These are phyloP conservation scores for Malassezia japonica DNA, from an alignment of 1,284 basidiomycete species.

Conservation along the genomic window DNA sequence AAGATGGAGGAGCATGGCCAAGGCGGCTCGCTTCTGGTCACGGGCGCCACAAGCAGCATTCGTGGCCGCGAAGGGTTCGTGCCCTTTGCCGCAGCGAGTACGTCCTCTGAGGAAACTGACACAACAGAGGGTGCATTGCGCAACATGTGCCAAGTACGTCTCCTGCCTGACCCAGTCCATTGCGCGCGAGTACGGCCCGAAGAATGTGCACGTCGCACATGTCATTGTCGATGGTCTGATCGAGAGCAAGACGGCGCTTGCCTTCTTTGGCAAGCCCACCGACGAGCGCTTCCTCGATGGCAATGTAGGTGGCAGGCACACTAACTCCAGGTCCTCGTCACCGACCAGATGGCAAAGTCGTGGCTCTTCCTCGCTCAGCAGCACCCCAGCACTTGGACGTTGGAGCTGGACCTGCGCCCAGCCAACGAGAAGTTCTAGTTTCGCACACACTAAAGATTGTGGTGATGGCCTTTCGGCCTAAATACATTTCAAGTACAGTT, in stretches of 20 bases:
- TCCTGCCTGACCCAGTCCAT: conserved; percentile 15
- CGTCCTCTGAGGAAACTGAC: background rate
- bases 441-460: background rate
- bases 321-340: conserved; percentile 20
- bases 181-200: conserved; percentile 24
- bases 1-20: conserved; percentile 17
- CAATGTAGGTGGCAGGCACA: conserved; percentile 14
- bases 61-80: conserved; percentile 33
- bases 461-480: background rate
- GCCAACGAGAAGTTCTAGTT: conserved; percentile 29
- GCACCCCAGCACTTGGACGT: conserved; percentile 26
- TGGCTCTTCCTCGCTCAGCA: conserved; percentile 39
- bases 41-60: conserved; percentile 28
- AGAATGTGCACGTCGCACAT: conserved; percentile 30
- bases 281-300: conserved; percentile 25
- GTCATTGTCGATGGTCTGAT: conserved; percentile 35
- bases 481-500: background rate
- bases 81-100: conserved; percentile 29
- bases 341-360: conserved; percentile 34
- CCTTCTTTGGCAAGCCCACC: conserved; percentile 24
- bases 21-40: conserved; percentile 30
- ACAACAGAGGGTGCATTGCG: background rate
- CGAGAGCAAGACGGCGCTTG: conserved; percentile 25
- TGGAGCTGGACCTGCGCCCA: conserved; percentile 32
- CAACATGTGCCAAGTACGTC: background rate